Base-by-base conservation (phyloP, 345 rosid species). In the Brassica rapa region DNA sequence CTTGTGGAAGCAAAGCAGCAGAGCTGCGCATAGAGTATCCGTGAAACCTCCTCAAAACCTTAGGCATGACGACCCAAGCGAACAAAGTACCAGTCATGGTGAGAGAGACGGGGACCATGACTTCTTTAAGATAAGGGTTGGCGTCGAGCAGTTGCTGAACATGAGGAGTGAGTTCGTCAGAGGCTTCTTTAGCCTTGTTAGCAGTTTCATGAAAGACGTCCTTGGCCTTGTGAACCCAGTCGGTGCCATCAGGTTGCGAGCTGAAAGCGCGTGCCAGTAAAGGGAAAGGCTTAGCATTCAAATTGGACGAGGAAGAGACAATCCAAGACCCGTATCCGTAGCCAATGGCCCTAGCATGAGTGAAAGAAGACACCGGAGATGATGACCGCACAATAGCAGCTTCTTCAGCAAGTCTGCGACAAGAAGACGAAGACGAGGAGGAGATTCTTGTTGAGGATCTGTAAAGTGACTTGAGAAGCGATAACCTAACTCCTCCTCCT, bases 11-110 rank as follows among this genome's bases (percentile, higher is more conserved):
- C 80, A 89, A 74, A 77, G 87, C 82, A 74, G 84, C 86, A 1
- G 88, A 87, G 30, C 88, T 87, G 77, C 77, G 87, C 62, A 60
- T 65, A 1, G 90, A 81, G 55, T 91, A 94, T 43, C 79, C 85
- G 70, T 94, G 95, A 83, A 89, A 83, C 76, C 86, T 86, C 86
- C 93, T 89, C 65, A 94, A 77, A 82, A 94, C 19, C 72, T 77
- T 85, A 65, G 98, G 98, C 98, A 94, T 82, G 41, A 94, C 91
- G 21, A 89, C 39, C 98, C 98, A 94, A 41, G 95, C 97, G 84
- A 94, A 80, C 8, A 88, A 15, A 25, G 93, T 87, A 76, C 79
- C 90, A 19, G 80, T 76, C 85, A 88, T 79, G 59, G 93, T 89
- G 69, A 66, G 83, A 62, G 86, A 72, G 70, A 88, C 75, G 0